These are phyloP conservation scores for Coemansia sp. DNA, from an alignment of 192 early-diverging fungal species.

Conservation along the genomic window DNA sequence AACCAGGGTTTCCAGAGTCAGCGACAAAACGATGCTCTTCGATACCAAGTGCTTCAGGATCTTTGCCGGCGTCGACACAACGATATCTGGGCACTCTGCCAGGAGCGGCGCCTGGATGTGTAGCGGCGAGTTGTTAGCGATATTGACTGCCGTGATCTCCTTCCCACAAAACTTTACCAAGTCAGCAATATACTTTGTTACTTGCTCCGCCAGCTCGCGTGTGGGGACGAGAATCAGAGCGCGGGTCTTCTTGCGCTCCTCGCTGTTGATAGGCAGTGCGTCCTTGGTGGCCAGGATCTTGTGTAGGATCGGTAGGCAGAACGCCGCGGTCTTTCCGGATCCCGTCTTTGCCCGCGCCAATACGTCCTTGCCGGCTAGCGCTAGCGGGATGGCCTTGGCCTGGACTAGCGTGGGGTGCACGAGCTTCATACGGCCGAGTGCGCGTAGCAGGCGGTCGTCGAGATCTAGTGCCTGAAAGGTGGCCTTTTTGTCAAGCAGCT, in stretches of 20 bases:
- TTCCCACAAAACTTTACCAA: slow-evolving; percentile 70
- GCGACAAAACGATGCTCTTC: slow-evolving; percentile 54
- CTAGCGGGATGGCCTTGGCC: slow-evolving; percentile 82
- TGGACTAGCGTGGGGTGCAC: slow-evolving; percentile 88
- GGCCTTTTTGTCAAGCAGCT: slow-evolving; percentile 52
- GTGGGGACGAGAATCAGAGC: slow-evolving; percentile 91
- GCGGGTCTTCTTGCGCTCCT: slow-evolving; percentile 32
- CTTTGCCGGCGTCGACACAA: slow-evolving; percentile 85
- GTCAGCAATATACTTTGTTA: slow-evolving; percentile 70
- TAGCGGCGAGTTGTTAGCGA: slow-evolving; percentile 29
- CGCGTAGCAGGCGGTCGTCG: slow-evolving; percentile 84
- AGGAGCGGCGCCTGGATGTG: slow-evolving; percentile 67
- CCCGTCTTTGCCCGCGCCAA: slow-evolving; percentile 91
- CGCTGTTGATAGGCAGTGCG: slow-evolving; percentile 35
- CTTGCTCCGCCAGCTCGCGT: slow-evolving; percentile 93
- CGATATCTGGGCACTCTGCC: slow-evolving; percentile 79
- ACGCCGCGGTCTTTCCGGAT: slow-evolving; percentile 96
- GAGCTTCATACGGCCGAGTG: slow-evolving; percentile 80
- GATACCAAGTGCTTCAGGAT: slow-evolving; percentile 73
- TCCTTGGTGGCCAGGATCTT: slow-evolving; percentile 80
- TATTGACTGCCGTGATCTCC: slow-evolving; percentile 28
- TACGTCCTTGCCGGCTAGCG: slow-evolving; percentile 89
- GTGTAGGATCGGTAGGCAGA: slow-evolving; percentile 86
- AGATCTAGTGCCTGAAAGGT: slow-evolving; percentile 70
- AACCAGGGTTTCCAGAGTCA: slow-evolving; percentile 75